These are phyloP conservation scores for Nicotiana attenuata DNA, from an alignment of 257 asterid genomes.

Conservation along the genomic window DNA sequence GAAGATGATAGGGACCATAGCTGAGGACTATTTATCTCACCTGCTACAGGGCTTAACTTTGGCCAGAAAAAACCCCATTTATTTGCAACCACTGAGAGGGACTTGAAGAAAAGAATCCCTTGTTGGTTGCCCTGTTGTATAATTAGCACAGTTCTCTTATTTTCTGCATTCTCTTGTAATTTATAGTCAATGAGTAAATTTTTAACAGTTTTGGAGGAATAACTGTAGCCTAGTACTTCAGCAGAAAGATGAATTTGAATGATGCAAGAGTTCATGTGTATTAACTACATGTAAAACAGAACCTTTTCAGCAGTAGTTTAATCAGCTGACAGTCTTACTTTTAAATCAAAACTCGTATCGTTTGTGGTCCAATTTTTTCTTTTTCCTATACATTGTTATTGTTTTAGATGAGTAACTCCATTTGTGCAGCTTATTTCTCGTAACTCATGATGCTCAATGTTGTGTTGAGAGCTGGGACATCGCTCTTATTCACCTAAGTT, in stretches of 20 bases:
- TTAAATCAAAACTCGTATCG: neutral
- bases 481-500: neutral
- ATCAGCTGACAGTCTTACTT: neutral
- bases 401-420: neutral
- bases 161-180: constrained; percentile 61
- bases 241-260: constrained; percentile 48
- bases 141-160: constrained; percentile 48
- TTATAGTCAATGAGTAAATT: constrained; percentile 46
- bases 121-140: constrained; percentile 68
- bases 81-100: constrained; percentile 34
- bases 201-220: constrained; percentile 90
- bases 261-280: constrained; percentile 55
- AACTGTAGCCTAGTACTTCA: constrained; percentile 58
- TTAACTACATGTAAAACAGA: constrained; percentile 46
- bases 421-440: neutral
- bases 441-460: neutral
- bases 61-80: constrained; percentile 24
- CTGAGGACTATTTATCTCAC: constrained; percentile 34
- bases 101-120: constrained; percentile 33
- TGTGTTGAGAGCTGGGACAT: neutral
- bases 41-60: constrained; percentile 27
- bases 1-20: constrained; percentile 39
- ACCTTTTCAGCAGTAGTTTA: constrained; percentile 32
- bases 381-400: neutral
- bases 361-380: neutral